phyloP scores from a whole-genome alignment of 2,329 filamentous ascomycete species.

The Ophiostoma sp. region DNA sequence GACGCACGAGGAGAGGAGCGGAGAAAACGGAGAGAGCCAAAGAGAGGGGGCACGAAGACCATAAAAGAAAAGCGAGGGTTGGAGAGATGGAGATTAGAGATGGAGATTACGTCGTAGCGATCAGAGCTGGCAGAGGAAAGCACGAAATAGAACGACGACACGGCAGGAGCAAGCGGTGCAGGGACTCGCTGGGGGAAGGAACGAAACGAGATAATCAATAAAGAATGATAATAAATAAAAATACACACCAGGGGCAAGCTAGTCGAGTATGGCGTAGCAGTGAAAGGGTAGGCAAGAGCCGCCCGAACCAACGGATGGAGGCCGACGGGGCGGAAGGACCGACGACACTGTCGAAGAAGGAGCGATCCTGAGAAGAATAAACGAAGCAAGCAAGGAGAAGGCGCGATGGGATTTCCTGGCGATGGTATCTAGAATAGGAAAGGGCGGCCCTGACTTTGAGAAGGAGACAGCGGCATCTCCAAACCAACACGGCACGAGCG shows the following conservation, averaged over 20 bases:
- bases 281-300: neutral
- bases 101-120: neutral
- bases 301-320: neutral
- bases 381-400: neutral
- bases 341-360: neutral
- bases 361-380: neutral
- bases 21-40: neutral
- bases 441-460: neutral
- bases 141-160: neutral
- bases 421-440: neutral
- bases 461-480: neutral
- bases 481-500: neutral
- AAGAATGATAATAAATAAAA: neutral
- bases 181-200: neutral
- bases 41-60: neutral
- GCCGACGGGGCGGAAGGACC: neutral
- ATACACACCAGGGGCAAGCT: neutral
- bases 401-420: too few relatives aligned
- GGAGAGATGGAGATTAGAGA: neutral
- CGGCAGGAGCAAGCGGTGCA: neutral
- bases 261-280: conserved; percentile 1
- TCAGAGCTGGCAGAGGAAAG: neutral
- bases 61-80: neutral
- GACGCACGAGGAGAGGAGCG: neutral
- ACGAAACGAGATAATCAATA: neutral